Percentiles rank a stretch among this genome's conserved stretches.
phyloP scores from a whole-genome alignment of 805 yeast genomes.

The Suhomyces pyralidae region DNA sequence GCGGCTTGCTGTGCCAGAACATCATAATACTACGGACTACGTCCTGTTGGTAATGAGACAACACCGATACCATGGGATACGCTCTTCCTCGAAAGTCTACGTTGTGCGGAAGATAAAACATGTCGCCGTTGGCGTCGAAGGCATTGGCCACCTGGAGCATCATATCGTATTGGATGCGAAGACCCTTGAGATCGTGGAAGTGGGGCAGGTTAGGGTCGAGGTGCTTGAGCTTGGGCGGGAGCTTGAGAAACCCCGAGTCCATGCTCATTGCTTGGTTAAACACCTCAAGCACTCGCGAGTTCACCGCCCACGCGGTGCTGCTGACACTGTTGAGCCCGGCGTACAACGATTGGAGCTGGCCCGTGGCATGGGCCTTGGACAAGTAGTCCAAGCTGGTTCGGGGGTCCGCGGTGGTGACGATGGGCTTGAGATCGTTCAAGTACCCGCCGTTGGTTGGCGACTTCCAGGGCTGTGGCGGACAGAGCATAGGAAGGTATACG shows the following conservation, averaged over 20 bases:
- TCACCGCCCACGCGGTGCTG: slow-evolving; percentile 35
- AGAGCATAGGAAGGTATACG: slow-evolving; percentile 35
- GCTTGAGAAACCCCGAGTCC: slow-evolving; percentile 20
- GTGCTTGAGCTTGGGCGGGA: slow-evolving; percentile 21
- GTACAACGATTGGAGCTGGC: slow-evolving; percentile 31
- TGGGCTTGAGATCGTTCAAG: slow-evolving; percentile 21
- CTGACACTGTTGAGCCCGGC: slow-evolving; percentile 28
- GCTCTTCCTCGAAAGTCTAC: slow-evolving; percentile 42
- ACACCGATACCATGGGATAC: slow-evolving; percentile 35
- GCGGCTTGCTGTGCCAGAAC: slow-evolving; percentile 36
- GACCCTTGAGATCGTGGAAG: slow-evolving; percentile 12
- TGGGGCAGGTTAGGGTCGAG: slow-evolving; percentile 4
- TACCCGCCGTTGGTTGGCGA: slow-evolving; percentile 36
- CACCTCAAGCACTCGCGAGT: slow-evolving; percentile 21
- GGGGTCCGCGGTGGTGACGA: slow-evolving; percentile 19
- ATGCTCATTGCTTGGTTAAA: slow-evolving; percentile 18
- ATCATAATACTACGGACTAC: slow-evolving; percentile 29
- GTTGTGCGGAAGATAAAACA: slow-evolving; percentile 35
- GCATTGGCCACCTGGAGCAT: slow-evolving; percentile 22
- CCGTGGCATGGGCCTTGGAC: slow-evolving; percentile 25
- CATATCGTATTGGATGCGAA: slow-evolving; percentile 19
- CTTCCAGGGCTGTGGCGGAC: slow-evolving; percentile 37
- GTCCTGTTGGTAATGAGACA: slow-evolving; percentile 38
- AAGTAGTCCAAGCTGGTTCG: slow-evolving; percentile 17
- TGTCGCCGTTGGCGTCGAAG: slow-evolving; percentile 30